Conservation (phyloP, 202 grass and related monocot species). For the Carex arenaria region DNA sequence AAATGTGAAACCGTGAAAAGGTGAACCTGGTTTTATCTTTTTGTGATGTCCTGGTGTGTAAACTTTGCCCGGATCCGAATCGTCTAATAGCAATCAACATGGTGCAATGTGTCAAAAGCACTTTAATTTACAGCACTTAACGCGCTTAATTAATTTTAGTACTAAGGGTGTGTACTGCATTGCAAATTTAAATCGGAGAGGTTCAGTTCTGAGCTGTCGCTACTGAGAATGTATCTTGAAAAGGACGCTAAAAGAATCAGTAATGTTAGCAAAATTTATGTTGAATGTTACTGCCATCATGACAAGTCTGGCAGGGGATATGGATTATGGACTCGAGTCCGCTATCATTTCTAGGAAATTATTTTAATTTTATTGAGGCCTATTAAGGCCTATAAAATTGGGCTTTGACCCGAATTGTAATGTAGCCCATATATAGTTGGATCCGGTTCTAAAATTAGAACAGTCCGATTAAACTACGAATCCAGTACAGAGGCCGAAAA, state of each 20-base stretch:
- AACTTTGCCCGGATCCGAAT: too few species aligned
- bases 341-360: neutral
- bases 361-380: neutral
- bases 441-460: neutral
- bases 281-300: neutral
- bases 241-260: too few species aligned
- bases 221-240: neutral
- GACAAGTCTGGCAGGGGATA: neutral
- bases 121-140: neutral
- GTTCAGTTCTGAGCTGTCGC: neutral
- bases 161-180: neutral
- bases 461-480: neutral
- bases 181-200: neutral
- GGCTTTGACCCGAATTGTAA: neutral
- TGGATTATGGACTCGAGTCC: neutral
- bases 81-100: too few species aligned
- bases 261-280: neutral
- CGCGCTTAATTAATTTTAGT: too few species aligned
- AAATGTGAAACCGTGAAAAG: conserved; percentile 3
- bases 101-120: neutral
- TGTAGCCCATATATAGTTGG: neutral
- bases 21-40: neutral
- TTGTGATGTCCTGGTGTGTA: neutral
- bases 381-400: neutral
- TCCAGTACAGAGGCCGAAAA: neutral